These are phyloP conservation scores for Trametes elegans DNA, from an alignment of 768 basidiomycete genomes.

Conservation along the genomic window DNA sequence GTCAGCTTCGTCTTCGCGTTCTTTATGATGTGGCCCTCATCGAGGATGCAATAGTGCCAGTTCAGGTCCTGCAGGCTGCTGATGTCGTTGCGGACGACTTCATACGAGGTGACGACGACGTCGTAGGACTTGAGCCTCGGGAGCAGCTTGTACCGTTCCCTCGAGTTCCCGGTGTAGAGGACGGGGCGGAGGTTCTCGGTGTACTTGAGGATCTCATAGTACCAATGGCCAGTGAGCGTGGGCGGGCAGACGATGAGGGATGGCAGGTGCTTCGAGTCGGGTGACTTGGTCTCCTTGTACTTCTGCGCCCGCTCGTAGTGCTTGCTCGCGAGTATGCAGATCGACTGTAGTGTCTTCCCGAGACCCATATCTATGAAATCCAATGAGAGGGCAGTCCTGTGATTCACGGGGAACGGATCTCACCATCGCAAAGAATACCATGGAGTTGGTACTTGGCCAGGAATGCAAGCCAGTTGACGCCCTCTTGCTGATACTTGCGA, in stretches of 20 bases:
- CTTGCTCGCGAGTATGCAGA: slow-evolving; percentile 94
- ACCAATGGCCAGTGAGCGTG: slow-evolving; percentile 98
- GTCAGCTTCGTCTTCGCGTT: slow-evolving; percentile 98
- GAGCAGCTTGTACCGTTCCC: slow-evolving; percentile 72
- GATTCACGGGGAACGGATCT: slow-evolving; percentile 19
- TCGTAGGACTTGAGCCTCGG: slow-evolving; percentile 70
- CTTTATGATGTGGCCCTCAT: slow-evolving; percentile 99
- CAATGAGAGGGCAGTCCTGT: background rate
- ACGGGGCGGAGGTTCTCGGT: slow-evolving; percentile 79
- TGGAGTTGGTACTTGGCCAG: slow-evolving; percentile 97
- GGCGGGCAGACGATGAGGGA: slow-evolving; percentile 96
- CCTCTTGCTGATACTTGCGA: slow-evolving; percentile 97
- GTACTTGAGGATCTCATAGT: slow-evolving; percentile 95
- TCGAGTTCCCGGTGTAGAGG: slow-evolving; percentile 84
- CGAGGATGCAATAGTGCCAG: slow-evolving; percentile 96
- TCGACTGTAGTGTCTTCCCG: slow-evolving; percentile 96
- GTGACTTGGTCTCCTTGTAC: slow-evolving; percentile 60
- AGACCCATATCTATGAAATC: slow-evolving; percentile 87
- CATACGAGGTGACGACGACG: slow-evolving; percentile 96
- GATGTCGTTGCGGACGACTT: slow-evolving; percentile 95
- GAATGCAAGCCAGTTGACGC: slow-evolving; percentile 98
- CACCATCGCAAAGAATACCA: slow-evolving; percentile 96
- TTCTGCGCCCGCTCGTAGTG: slow-evolving; percentile 81
- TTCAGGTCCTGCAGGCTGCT: slow-evolving; percentile 64
- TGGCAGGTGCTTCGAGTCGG: slow-evolving; percentile 82